phyloP scores from a whole-genome alignment of 495 filamentous ascomycete genomes.

The Mycothermus thermophilus region DNA sequence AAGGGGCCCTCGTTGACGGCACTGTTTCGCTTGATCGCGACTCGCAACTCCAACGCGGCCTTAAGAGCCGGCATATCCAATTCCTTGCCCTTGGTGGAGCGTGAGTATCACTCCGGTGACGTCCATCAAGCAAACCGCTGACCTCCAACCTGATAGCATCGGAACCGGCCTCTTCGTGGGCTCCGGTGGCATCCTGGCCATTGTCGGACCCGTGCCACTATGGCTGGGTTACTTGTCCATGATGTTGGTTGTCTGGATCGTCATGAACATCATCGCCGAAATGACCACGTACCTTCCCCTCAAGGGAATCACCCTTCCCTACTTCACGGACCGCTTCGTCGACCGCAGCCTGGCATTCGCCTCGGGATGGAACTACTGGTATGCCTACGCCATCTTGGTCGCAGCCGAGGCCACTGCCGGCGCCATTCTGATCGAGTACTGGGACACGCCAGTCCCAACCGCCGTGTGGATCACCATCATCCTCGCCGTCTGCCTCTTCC shows the following conservation, averaged over 20 bases:
- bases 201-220: conserved; percentile 34
- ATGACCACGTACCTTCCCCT: conserved; percentile 52
- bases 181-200: conserved; percentile 33
- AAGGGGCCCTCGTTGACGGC: conserved; percentile 9
- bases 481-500: conserved; percentile 26
- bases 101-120: conserved; percentile 11
- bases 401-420: conserved; percentile 38
- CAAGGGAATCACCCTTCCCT: conserved; percentile 38
- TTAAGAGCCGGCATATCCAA: conserved; percentile 56
- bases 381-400: conserved; percentile 35
- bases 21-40: conserved; percentile 13
- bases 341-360: conserved; percentile 67
- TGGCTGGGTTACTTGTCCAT: conserved; percentile 40
- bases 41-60: conserved; percentile 38
- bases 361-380: conserved; percentile 64
- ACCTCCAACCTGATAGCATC: conserved; percentile 29
- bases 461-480: conserved; percentile 49
- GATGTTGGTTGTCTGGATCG: conserved; percentile 29
- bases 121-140: too few species aligned
- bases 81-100: conserved; percentile 58
- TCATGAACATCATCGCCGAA: conserved; percentile 36
- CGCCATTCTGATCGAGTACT: conserved; percentile 42
- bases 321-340: conserved; percentile 62
- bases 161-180: conserved; percentile 50
- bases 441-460: conserved; percentile 35